A percentile compares a stretch with the other conserved stretches of the same genome.
phyloP scores from a whole-genome alignment of 257 asterid species.

The Penstemon eatonii region DNA sequence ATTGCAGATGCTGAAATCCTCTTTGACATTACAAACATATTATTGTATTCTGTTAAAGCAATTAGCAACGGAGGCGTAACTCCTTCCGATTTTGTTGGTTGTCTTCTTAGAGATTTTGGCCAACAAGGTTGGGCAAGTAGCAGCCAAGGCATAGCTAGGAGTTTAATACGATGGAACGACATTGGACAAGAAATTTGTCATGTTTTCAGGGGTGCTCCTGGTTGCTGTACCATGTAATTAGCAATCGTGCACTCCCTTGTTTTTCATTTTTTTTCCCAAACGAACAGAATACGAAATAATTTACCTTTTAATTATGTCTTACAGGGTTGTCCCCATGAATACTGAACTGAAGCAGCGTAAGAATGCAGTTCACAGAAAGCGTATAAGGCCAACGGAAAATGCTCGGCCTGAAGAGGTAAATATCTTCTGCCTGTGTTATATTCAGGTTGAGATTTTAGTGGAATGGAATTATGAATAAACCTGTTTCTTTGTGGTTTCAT shows the following conservation, averaged over 20 bases:
- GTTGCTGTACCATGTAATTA: constrained; percentile 78
- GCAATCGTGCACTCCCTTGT: constrained; percentile 7
- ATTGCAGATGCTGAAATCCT: constrained; percentile 96
- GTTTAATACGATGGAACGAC: constrained; percentile 64
- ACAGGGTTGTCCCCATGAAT: constrained; percentile 95
- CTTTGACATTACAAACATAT: constrained; percentile 77
- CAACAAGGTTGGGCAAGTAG: constrained; percentile 55
- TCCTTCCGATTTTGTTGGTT: constrained; percentile 72
- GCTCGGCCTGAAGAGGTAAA: constrained; percentile 82
- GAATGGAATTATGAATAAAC: not conserved
- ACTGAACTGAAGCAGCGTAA: constrained; percentile 82
- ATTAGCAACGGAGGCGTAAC: constrained; percentile 67
- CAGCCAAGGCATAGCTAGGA: constrained; percentile 42
- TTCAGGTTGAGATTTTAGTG: not conserved
- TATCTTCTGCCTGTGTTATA: not conserved
- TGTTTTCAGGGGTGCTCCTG: constrained; percentile 66
- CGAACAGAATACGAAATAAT: not conserved
- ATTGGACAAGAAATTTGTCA: constrained; percentile 63
- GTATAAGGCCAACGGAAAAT: constrained; percentile 54
- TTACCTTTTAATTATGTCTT: not conserved
- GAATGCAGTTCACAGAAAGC: constrained; percentile 55
- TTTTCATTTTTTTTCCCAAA: constrained; percentile 3
- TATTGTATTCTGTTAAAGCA: constrained; percentile 84
- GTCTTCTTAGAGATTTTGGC: constrained; percentile 67
- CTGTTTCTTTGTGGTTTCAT: not conserved